These are phyloP conservation scores for Dimargaris xerosporica DNA, from an alignment of 192 early-diverging fungal genomes.

Conservation along the genomic window DNA sequence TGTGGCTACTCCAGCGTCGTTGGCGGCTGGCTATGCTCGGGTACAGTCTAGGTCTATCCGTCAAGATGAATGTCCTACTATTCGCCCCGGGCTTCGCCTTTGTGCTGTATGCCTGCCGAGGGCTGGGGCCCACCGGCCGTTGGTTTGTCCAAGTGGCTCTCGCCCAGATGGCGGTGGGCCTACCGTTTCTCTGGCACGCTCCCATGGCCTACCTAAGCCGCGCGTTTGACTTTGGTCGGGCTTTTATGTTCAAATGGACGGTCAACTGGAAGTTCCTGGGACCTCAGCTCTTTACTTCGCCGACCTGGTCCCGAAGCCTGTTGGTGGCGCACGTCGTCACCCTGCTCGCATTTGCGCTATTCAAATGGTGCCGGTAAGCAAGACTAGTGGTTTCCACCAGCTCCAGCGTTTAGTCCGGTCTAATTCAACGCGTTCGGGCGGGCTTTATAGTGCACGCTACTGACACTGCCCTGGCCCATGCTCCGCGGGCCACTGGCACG, in stretches of 20 bases:
- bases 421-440: too few species aligned
- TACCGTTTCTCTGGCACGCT: conserved; percentile 40
- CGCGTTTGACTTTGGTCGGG: conserved; percentile 78
- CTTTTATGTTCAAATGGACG: conserved; percentile 84
- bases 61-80: conserved; percentile 93
- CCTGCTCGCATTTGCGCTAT: conserved; percentile 38
- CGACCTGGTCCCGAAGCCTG: conserved; percentile 37
- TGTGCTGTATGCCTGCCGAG: conserved; percentile 17
- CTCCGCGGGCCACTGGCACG: too few species aligned
- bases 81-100: conserved; percentile 78
- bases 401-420: too few species aligned
- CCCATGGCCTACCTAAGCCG: conserved; percentile 48
- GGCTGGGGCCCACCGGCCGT: conserved; percentile 12
- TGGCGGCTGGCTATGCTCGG: conserved; percentile 24
- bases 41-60: conserved; percentile 55
- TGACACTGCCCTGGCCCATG: too few species aligned
- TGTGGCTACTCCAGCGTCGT: conserved; percentile 37
- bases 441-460: too few species aligned
- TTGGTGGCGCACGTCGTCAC: conserved; percentile 42
- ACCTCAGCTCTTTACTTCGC: conserved; percentile 48
- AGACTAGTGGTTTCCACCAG: not conserved
- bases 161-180: conserved; percentile 34
- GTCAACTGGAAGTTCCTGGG: conserved; percentile 88
- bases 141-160: not conserved
- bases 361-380: conserved; percentile 30